These are phyloP conservation scores for Senecio squalidus DNA, from an alignment of 140 eudicot species.

Conservation along the genomic window DNA sequence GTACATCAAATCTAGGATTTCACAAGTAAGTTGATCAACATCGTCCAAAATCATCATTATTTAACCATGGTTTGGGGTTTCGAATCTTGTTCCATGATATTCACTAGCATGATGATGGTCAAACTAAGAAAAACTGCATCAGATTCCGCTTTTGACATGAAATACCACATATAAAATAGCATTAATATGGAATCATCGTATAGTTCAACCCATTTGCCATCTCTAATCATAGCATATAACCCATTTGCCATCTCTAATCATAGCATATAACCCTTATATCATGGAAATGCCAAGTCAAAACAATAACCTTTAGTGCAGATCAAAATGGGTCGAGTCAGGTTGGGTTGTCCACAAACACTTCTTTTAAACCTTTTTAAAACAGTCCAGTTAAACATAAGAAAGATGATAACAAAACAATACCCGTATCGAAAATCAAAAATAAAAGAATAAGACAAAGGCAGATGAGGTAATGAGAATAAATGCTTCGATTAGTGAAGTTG, in stretches of 20 bases:
- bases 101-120: constrained; percentile 1
- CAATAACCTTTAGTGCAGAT: no score
- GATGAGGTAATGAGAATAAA: constrained; percentile 8
- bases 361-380: no score
- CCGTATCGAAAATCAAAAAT: background rate
- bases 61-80: background rate
- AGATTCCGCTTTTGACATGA: background rate
- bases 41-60: no score
- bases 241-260: no score
- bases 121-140: background rate
- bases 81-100: background rate
- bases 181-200: background rate
- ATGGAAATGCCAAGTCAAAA: no score
- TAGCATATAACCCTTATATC: no score
- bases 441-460: background rate
- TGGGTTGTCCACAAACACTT: no score
- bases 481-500: constrained; percentile 23
- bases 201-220: background rate
- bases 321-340: no score
- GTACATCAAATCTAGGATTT: no score
- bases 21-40: no score
- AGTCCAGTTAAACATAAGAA: no score
- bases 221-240: background rate
- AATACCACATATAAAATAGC: background rate
- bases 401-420: no score